Evolutionary conservation across 768 basidiomycete genomes (phyloP).

Genomic region (Kwoniella sp.): DNA sequence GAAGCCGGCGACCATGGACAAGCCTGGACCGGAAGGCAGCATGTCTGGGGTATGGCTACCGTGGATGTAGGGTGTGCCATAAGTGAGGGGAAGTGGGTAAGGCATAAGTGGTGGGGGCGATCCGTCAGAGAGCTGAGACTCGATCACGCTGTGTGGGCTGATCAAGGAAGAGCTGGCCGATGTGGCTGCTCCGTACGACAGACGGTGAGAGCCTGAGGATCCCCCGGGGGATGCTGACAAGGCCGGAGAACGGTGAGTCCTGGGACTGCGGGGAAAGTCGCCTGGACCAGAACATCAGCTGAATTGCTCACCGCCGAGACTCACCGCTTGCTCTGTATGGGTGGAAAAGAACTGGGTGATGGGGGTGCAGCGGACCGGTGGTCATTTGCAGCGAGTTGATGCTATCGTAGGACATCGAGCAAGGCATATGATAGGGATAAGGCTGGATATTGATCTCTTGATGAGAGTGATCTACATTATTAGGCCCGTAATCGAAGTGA

Average conservation of each 20-base stretch:
- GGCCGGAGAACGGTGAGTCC: conserved; percentile 12
- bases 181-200: conserved; percentile 5
- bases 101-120: conserved; percentile 10
- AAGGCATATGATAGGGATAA: too few relatives aligned
- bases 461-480: too few relatives aligned
- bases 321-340: conserved; percentile 18
- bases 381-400: too few relatives aligned
- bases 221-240: conserved; percentile 14
- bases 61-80: conserved; percentile 6
- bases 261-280: conserved; percentile 7
- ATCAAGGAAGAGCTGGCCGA: conserved; percentile 17
- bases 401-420: too few relatives aligned
- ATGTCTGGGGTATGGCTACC: conserved; percentile 7
- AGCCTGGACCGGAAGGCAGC: conserved; percentile 8
- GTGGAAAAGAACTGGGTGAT: conserved; percentile 12
- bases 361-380: neutral
- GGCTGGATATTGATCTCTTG: too few relatives aligned
- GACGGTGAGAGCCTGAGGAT: conserved; percentile 2
- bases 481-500: too few relatives aligned
- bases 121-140: conserved; percentile 7
- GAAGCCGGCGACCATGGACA: conserved; percentile 17
- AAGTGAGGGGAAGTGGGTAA: conserved; percentile 5
- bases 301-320: neutral
- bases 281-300: neutral
- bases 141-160: conserved; percentile 15